Conservation (phyloP, 345 rosid genomes). For the Pistacia vera region DNA sequence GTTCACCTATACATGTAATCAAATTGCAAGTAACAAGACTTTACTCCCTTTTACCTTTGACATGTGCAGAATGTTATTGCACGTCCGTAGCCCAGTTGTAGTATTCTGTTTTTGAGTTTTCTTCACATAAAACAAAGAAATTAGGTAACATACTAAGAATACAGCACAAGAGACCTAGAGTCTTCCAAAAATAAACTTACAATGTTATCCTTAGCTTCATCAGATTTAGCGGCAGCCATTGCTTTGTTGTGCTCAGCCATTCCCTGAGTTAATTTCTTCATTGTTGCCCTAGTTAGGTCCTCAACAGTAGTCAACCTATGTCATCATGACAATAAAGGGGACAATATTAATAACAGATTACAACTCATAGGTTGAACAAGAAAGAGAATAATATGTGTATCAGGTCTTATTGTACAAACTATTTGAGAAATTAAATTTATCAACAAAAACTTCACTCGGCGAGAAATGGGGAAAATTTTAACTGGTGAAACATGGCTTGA, state of each 20-base stretch:
- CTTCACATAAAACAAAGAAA: slow-evolving; percentile 39
- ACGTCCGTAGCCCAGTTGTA: slow-evolving; percentile 87
- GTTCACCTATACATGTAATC: slow-evolving; percentile 3
- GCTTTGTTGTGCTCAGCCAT: slow-evolving; percentile 94
- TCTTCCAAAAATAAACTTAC: slow-evolving; percentile 49
- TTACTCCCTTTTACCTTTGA: slow-evolving; percentile 64
- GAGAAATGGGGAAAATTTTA: too few species aligned
- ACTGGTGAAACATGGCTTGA: too few species aligned
- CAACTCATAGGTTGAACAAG: background rate
- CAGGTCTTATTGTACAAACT: background rate
- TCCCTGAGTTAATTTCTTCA: slow-evolving; percentile 94
- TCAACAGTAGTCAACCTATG: slow-evolving; percentile 82
- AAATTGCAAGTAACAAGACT: background rate
- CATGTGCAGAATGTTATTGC: slow-evolving; percentile 95
- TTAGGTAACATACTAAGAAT: background rate
- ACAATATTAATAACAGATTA: background rate
- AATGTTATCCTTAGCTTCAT: slow-evolving; percentile 78
- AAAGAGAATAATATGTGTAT: background rate
- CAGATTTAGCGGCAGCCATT: slow-evolving; percentile 94
- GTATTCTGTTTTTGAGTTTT: slow-evolving; percentile 88
- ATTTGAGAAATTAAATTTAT: too few species aligned
- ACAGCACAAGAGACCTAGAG: background rate
- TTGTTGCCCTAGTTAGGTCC: slow-evolving; percentile 85
- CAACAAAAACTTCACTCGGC: too few species aligned
- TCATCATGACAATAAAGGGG: slow-evolving; percentile 1